Base-by-base conservation (phyloP, 106 monocot genomes). In the Iris macrosiphon region DNA sequence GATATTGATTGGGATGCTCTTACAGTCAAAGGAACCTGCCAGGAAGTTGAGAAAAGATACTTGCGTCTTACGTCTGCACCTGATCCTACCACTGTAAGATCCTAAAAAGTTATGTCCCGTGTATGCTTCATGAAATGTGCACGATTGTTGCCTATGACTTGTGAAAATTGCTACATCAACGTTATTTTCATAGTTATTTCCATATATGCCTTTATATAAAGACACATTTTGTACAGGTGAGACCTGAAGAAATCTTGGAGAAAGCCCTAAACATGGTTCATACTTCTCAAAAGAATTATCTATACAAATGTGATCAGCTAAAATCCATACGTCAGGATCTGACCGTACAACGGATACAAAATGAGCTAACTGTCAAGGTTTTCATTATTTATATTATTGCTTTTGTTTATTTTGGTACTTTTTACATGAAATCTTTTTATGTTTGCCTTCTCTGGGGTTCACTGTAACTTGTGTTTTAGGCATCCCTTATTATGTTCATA, bases 1-100 rank as follows among this genome's bases (percentile, higher is more conserved):
- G 95, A 96, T 72, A 89, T 96, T 40, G 82, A 86, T 58, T 86
- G 95, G 89, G 82, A 96, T 77, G 76, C 95, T 4, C 78, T 96
- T 52, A 96, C 95, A 28, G 82, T 96, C 39, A 96, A 80, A 45
- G 95, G 95, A 45, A 86, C 89, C 25, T 90, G 89, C 52, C 95
- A 96, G 60, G 95, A 96, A 69, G 67, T 96, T 60, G 95, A 89
- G 59, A 96, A 96, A 61, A 76, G 74, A 10, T 96, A 96, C 67
- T 56, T 96, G 26, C 89, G 95, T 54, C 95, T 96, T 67, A 96
- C 95, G 20, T 85, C 89, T 59, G 89, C 89, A 37, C 95, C 95
- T 58, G 95, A 96, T 70, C 86, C 95, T 41, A 29, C 89, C 15
- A 96, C 74, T 39, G 95, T 96, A 75, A 79, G 58, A 44, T 43